Evolutionary conservation across 495 filamentous ascomycete genomes (phyloP), one percentile per base, ranked within the genome.

Genomic region (Corynascus novoguineensis): DNA sequence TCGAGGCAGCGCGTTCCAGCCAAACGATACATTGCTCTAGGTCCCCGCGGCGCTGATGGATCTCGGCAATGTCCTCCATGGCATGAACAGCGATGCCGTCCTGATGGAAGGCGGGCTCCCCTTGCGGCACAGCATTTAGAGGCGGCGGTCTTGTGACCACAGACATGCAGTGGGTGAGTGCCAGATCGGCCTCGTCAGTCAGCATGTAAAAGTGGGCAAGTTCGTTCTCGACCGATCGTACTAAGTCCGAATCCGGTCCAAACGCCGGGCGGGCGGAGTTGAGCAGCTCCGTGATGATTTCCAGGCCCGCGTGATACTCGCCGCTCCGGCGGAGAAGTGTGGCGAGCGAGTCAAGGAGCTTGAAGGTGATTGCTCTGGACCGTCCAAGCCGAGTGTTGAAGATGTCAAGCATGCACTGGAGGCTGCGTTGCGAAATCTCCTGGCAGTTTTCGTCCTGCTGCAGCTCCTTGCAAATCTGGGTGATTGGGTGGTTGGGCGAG

Each of bases 41-140:
- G 14, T 68, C 65, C 3, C 67, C 67, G 17, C 57, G 60, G 10
- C 60, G 63, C 49, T 69, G 65, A 21, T 68, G 47, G 15, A 68
- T 69, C 54, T 69, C 65, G 3, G 67, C 65, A 58, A 69, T 66
- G 45, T 69, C 65, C 32, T 69, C 67, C 65, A 69, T 69, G 10
- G 65, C 57, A 50, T 66, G 65, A 6, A 65, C 67, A 8, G 67
- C 63, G 8, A 68, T 69, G 19, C 61, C 65, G 31, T 69, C 65
- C 24, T 69, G 59, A 44, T 64, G 56, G 31, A 68, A 68, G 9
- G 29, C 37, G 4, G 49, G 50, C 19, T 62, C 57, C 2, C 17
- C 32, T 10, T 53, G n/a, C 9, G 25, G 6, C 19, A 34, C 37
- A 14, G 14, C 4, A 17, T 24, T 31, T 34, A 1, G 14, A 27